Percentiles rank a stretch among this genome's conserved stretches.
Evolutionary conservation across 176 grass and related monocot genomes (phyloP).

Genomic region (Dendrocalamus sinicus): DNA sequence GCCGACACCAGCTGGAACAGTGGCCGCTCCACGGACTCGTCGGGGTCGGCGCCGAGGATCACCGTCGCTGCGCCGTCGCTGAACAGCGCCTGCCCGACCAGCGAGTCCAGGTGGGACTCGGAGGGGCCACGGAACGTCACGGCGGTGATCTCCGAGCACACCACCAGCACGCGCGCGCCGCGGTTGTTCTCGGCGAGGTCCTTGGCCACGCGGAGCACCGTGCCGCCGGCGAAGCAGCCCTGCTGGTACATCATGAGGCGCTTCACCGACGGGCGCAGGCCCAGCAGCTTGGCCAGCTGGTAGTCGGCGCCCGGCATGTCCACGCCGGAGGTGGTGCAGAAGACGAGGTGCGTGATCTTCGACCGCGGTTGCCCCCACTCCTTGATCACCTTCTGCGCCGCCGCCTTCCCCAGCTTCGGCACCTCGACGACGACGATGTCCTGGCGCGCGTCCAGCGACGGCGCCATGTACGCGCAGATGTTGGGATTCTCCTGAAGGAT

Average conservation of each 20-base stretch:
- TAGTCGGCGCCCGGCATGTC: too few relatives aligned
- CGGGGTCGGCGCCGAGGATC: slow-evolving; percentile 38
- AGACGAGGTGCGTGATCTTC: slow-evolving; percentile 79
- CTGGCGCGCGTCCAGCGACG: slow-evolving; percentile 85
- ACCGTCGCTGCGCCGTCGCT: slow-evolving; percentile 72
- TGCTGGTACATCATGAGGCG: too few relatives aligned
- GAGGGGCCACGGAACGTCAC: slow-evolving; percentile 73
- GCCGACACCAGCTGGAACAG: slow-evolving; percentile 86
- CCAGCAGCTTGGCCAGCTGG: too few relatives aligned
- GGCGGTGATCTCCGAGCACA: slow-evolving; percentile 93
- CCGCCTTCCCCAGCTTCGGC: slow-evolving; percentile 68
- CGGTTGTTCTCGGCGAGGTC: slow-evolving; percentile 97
- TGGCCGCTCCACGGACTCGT: slow-evolving; percentile 53
- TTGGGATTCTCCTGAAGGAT: slow-evolving; percentile 66
- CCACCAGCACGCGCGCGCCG: slow-evolving; percentile 70
- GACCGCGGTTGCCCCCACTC: slow-evolving; percentile 89
- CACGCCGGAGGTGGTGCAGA: slow-evolving; percentile 89
- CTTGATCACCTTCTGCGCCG: slow-evolving; percentile 82
- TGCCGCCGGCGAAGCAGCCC: too few relatives aligned
- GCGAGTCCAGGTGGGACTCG: slow-evolving; percentile 81
- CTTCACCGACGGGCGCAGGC: too few relatives aligned
- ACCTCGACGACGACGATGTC: slow-evolving; percentile 91
- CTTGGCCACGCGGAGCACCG: too few relatives aligned
- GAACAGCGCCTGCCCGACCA: slow-evolving; percentile 92
- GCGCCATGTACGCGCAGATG: slow-evolving; percentile 90